A percentile compares a stretch with the other conserved stretches of the same genome.
These are phyloP conservation scores for Chalciporus piperatus DNA, from an alignment of 768 basidiomycete genomes.

Conservation along the genomic window DNA sequence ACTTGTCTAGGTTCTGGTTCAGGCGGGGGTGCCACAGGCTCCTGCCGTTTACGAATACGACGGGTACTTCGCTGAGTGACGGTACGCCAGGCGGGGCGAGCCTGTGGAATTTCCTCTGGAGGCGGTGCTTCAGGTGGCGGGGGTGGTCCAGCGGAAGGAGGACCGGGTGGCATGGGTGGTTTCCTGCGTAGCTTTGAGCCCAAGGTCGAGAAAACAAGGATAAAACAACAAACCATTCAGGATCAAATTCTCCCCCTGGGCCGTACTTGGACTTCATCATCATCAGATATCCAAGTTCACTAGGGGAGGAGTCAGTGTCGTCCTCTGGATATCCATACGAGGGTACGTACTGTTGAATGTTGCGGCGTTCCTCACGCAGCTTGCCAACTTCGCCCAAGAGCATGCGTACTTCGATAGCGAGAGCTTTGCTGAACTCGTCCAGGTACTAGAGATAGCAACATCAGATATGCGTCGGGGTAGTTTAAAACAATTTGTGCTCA, in stretches of 20 bases:
- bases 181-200: conserved; percentile 34
- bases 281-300: conserved; percentile 74
- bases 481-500: conserved; percentile 35
- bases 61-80: conserved; percentile 38
- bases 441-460: conserved; percentile 53
- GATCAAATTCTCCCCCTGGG: conserved; percentile 83
- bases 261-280: conserved; percentile 72
- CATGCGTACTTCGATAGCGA: conserved; percentile 82
- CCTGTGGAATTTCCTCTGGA: conserved; percentile 40
- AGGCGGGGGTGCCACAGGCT: conserved; percentile 34
- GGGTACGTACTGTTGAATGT: conserved; percentile 67
- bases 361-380: conserved; percentile 74
- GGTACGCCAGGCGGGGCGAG: conserved; percentile 63
- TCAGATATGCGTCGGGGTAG: conserved; percentile 1
- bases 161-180: conserved; percentile 39
- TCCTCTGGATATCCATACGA: background rate
- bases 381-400: conserved; percentile 81
- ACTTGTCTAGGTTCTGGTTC: conserved; percentile 43
- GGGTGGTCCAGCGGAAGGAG: conserved; percentile 44
- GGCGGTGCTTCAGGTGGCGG: conserved; percentile 43
- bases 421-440: conserved; percentile 82
- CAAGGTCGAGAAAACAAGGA: background rate
- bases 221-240: conserved; percentile 59
- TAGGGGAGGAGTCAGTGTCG: conserved; percentile 27
- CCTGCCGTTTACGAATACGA: conserved; percentile 44